Evolutionary conservation across 140 eudicot genomes (phyloP).

Genomic region (Anethum foeniculum): DNA sequence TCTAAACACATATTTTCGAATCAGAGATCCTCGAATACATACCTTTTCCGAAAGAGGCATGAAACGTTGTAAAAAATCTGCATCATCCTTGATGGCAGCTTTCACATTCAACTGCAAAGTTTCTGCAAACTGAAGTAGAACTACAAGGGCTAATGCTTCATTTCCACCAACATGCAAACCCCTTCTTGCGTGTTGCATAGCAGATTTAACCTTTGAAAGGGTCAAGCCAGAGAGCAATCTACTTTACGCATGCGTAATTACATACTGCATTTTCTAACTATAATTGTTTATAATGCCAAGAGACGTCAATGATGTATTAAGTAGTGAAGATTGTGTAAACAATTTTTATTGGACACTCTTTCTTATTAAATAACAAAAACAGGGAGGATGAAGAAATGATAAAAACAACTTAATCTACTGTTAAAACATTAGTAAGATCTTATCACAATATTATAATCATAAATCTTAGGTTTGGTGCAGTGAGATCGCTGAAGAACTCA

Average conservation of each 20-base stretch:
- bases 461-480: neutral
- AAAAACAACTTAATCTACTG: neutral
- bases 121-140: slow-evolving; percentile 51
- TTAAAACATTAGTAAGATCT: neutral
- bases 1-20: neutral
- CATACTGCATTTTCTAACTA: neutral
- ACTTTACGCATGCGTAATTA: neutral
- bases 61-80: slow-evolving; percentile 57
- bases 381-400: neutral
- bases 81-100: slow-evolving; percentile 61
- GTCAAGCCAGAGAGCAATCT: slow-evolving; percentile 10
- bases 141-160: slow-evolving; percentile 62
- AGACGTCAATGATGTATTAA: neutral
- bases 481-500: neutral
- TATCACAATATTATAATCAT: neutral
- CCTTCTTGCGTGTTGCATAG: slow-evolving; percentile 50
- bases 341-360: neutral
- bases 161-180: slow-evolving; percentile 52
- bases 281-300: neutral
- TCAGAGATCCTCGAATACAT: slow-evolving; percentile 7
- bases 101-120: slow-evolving; percentile 53
- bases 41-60: slow-evolving; percentile 75
- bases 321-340: neutral
- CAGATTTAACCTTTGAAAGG: slow-evolving; percentile 54
- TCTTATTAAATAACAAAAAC: neutral